Conservation (phyloP, 148 eudicot genomes). For the Vaccinium corymbosum region DNA sequence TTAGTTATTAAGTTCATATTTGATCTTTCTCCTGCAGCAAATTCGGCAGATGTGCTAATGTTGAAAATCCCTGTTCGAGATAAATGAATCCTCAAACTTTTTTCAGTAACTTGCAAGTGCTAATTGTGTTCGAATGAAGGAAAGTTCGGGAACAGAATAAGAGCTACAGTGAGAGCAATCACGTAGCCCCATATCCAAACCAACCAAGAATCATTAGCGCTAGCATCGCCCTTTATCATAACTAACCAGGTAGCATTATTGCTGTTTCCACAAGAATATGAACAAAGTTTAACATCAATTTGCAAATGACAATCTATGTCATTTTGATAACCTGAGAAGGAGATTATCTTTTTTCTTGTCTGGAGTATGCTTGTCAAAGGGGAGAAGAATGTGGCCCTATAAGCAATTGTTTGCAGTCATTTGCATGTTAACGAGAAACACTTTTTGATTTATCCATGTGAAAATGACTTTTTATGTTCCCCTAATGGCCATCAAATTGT, state of each 20-base stretch:
- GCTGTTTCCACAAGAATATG: neutral
- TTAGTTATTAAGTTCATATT: neutral
- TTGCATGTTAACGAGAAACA: neutral
- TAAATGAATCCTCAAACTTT: neutral
- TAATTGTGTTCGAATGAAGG: neutral
- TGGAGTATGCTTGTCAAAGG: neutral
- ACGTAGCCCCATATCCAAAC: neutral
- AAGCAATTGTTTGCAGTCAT: neutral
- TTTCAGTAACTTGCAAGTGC: neutral
- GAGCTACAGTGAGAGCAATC: neutral
- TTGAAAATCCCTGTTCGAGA: neutral
- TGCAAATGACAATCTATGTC: neutral
- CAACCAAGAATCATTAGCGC: neutral
- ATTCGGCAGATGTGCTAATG: neutral
- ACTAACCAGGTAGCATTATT: neutral
- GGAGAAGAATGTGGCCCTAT: neutral
- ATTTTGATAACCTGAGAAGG: neutral
- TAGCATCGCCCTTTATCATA: neutral
- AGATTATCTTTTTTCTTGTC: neutral
- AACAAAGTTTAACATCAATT: neutral
- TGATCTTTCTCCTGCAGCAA: neutral
- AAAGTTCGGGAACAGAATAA: neutral
- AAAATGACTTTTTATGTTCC: neutral
- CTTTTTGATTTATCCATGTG: neutral
- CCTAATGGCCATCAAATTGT: neutral